Evolutionary conservation across 495 filamentous ascomycete species (phyloP).

Genomic region (Podospora pseudopauciseta): DNA sequence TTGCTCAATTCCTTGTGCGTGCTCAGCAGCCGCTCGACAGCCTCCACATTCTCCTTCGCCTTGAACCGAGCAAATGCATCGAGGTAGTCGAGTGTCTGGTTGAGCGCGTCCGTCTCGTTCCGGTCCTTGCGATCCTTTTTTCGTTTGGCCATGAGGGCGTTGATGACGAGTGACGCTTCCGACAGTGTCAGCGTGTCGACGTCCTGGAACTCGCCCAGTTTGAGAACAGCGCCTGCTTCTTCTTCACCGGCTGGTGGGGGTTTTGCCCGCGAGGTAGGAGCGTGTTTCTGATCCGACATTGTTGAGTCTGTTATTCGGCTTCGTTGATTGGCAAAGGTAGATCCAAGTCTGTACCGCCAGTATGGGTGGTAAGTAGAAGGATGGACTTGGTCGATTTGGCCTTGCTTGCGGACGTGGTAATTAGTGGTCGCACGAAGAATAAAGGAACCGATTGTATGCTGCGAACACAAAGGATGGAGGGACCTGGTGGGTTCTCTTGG

Average conservation of each 20-base stretch:
- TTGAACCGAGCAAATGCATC: slow-evolving; percentile 94
- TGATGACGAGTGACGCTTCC: slow-evolving; percentile 87
- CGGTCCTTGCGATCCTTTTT: slow-evolving; percentile 58
- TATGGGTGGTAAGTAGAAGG: background rate
- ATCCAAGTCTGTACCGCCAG: background rate
- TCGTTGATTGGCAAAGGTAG: background rate
- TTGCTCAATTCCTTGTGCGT: slow-evolving; percentile 74
- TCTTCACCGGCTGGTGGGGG: slow-evolving; percentile 74
- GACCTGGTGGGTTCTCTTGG: background rate
- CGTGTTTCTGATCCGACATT: slow-evolving; percentile 33
- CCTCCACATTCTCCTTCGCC: slow-evolving; percentile 87
- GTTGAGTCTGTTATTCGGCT: slow-evolving; percentile 13
- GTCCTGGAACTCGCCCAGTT: slow-evolving; percentile 86
- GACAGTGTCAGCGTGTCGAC: slow-evolving; percentile 84
- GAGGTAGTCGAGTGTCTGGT: slow-evolving; percentile 84
- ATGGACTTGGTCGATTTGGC: background rate
- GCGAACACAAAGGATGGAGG: background rate
- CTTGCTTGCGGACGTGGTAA: background rate
- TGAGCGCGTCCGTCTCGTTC: slow-evolving; percentile 69
- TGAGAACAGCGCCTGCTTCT: slow-evolving; percentile 75
- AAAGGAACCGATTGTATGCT: background rate
- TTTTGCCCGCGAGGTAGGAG: slow-evolving; percentile 67
- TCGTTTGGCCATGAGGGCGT: slow-evolving; percentile 76
- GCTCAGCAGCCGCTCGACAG: slow-evolving; percentile 77
- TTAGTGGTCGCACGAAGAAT: background rate